Conservation (phyloP, 345 rosid species). For the Eucalyptus curtisii region DNA sequence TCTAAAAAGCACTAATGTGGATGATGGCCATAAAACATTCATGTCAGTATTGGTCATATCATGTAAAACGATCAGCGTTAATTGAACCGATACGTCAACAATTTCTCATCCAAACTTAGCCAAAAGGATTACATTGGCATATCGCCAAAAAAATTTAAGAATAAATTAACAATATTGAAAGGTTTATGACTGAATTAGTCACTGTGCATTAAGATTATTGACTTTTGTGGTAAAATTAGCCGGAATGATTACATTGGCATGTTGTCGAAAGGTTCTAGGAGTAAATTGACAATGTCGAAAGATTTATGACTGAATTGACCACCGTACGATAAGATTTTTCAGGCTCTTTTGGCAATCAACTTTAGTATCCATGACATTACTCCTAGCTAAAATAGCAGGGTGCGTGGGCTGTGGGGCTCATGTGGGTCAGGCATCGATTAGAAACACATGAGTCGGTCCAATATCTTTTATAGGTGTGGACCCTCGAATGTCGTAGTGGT, state of each 20-base stretch:
- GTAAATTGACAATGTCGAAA: not conserved
- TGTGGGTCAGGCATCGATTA: not conserved
- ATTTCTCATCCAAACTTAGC: not conserved
- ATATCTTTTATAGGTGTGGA: not conserved
- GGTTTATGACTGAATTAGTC: accelerated
- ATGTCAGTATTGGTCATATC: accelerated
- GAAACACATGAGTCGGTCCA: not conserved
- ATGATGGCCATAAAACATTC: not conserved
- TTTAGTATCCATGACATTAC: not conserved
- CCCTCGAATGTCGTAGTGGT: not conserved
- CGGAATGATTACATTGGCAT: accelerated
- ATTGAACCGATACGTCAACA: not conserved
- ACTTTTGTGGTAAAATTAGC: not conserved
- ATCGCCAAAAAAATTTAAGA: not conserved
- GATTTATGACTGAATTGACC: accelerated
- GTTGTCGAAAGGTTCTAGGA: not conserved
- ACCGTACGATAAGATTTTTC: not conserved
- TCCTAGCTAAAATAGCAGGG: not conserved
- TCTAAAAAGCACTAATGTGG: not conserved
- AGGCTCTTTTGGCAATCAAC: not conserved
- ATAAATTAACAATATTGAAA: not conserved
- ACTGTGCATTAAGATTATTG: not conserved
- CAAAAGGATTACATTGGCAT: not conserved
- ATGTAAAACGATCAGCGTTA: accelerated
- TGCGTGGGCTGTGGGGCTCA: not conserved